Evolutionary conservation across 2,329 filamentous ascomycete species (phyloP), one percentile per base, ranked within the genome.

Genomic region (Aureobasidium leucospermi): DNA sequence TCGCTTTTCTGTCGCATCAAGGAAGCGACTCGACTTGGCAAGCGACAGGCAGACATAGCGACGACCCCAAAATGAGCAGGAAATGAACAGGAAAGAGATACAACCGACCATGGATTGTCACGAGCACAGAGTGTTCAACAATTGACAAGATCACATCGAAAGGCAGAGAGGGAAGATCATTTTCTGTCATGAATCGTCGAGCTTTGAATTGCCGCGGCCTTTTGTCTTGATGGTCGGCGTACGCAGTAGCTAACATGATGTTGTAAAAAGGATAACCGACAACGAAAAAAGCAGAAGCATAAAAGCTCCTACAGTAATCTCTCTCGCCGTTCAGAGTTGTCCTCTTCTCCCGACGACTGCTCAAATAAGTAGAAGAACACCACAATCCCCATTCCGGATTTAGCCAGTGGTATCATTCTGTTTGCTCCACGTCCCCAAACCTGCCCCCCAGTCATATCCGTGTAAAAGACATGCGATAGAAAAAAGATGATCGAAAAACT

Each of bases 391-490:
- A 48, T 48, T 48, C 46, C 46, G 46, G 46, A 36, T 49, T 23
- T 38, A 49, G 32, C 47, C 46, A 36, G 47, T 49, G 28, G 29
- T 45, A 49, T 23, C 47, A 16, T 19, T 49, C 29, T 49, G 32
- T 38, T 49, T 49, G 47, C 47, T 39, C 48, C 36, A 16, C 48
- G 29, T 8, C 34, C 29, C 23, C 23, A 52, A 9, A 15, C 36
- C 34, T 39, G 34, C 16, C 36, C 19, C 48, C 36, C 19, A 13
- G 16, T 55, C 51, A 36, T 55, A 55, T 55, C 51, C 51, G 48
- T 31, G 38, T 55, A 46, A 19, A 56, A 56, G 52, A 56, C 51
- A 55, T 55, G 51, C 46, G 51, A 31, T 39, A 56, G 36, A 38
- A 48, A 48, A 46, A 43, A 61, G 29, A 47, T 32, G 39, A 49